Conservation (phyloP, 768 basidiomycete genomes). For the Agaricus subrufescens region DNA sequence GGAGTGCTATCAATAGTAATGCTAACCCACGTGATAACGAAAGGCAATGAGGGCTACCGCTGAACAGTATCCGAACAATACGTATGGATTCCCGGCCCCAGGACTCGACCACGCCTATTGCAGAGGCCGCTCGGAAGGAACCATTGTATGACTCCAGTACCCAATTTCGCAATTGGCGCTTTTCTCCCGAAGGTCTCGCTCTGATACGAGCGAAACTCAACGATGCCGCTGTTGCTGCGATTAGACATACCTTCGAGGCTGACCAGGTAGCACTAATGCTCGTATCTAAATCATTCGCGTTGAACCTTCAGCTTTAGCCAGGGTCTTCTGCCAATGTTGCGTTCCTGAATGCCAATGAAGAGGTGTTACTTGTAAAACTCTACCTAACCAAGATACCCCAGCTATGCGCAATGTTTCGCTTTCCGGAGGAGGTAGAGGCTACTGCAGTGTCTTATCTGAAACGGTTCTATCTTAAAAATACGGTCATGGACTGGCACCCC, state of each 20-base stretch:
- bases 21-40: background rate
- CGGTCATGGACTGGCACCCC: conserved; percentile 99
- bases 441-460: conserved; percentile 92
- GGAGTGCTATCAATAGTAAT: background rate
- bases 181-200: conserved; percentile 62
- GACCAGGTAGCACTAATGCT: conserved; percentile 55
- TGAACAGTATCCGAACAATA: no score
- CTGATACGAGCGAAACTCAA: conserved; percentile 66
- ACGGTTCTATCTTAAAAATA: conserved; percentile 95
- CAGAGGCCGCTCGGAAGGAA: background rate
- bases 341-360: conserved; percentile 80
- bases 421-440: conserved; percentile 90
- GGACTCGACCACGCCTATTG: background rate
- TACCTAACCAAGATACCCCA: conserved; percentile 85
- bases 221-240: conserved; percentile 67
- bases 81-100: background rate
- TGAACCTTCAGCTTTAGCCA: conserved; percentile 37
- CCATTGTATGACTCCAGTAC: conserved; percentile 70
- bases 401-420: conserved; percentile 79
- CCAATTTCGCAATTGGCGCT: conserved; percentile 87
- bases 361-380: conserved; percentile 81
- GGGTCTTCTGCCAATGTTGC: conserved; percentile 69
- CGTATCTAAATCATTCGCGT: conserved; percentile 7
- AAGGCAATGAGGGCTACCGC: background rate
- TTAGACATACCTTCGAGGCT: conserved; percentile 71